A percentile compares a stretch with the other conserved stretches of the same genome.
phyloP scores from a whole-genome alignment of 176 grass and related monocot species.

The Leersia perrieri region DNA sequence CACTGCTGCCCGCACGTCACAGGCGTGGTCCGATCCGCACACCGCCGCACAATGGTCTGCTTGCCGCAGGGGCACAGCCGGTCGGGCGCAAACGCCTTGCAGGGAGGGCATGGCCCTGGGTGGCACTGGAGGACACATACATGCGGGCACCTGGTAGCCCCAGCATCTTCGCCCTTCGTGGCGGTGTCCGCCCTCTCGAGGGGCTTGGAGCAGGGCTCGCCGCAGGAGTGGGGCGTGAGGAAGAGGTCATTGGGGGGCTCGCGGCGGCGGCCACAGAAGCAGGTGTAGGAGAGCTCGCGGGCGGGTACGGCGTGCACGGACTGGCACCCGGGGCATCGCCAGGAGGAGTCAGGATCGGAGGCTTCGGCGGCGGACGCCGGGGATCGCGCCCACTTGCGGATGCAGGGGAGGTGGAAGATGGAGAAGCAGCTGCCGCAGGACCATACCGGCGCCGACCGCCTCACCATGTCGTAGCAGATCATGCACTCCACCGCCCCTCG shows the following conservation, averaged over 20 bases:
- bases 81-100: conserved; percentile 78
- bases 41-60: conserved; percentile 60
- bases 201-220: conserved; percentile 74
- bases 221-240: conserved; percentile 90
- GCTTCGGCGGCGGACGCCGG: conserved; percentile 65
- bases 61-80: conserved; percentile 80
- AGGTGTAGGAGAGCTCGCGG: conserved; percentile 69
- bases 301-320: conserved; percentile 51
- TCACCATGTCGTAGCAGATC: conserved; percentile 99
- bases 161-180: conserved; percentile 21
- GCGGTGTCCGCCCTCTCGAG: conserved; percentile 34
- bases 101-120: conserved; percentile 86
- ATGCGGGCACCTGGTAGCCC: conserved; percentile 59
- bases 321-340: conserved; percentile 94
- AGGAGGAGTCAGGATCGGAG: conserved; percentile 32
- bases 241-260: conserved; percentile 78
- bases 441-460: conserved; percentile 74
- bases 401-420: conserved; percentile 92
- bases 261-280: conserved; percentile 68
- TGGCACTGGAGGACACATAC: conserved; percentile 94
- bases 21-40: conserved; percentile 60
- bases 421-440: conserved; percentile 92
- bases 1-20: conserved; percentile 74
- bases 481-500: conserved; percentile 87
- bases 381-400: conserved; percentile 90